Percentiles rank a stretch among this genome's conserved stretches.
Evolutionary conservation across 495 filamentous ascomycete species (phyloP).

Genomic region (Podospora pseudopauciseta): DNA sequence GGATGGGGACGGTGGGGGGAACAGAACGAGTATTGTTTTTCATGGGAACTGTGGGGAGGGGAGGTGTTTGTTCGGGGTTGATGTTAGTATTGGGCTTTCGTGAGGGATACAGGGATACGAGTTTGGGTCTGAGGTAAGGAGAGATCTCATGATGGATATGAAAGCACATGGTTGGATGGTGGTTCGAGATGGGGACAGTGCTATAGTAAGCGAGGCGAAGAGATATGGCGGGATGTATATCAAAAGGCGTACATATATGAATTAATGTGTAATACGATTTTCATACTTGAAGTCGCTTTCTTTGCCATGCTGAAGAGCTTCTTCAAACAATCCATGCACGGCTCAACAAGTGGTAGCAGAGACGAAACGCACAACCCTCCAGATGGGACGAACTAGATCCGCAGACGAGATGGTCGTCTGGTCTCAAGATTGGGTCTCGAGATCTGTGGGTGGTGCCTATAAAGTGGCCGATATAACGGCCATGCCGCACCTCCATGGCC

Average conservation of each 20-base stretch:
- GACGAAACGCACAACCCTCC: not conserved
- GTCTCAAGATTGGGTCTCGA: not conserved
- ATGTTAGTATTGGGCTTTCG: slow-evolving; percentile 15
- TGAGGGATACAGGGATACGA: not conserved
- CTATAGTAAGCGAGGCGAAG: not conserved
- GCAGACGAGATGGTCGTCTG: not conserved
- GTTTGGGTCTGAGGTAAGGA: not conserved
- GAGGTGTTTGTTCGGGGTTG: slow-evolving; percentile 35
- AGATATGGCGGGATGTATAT: not conserved
- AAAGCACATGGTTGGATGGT: not conserved
- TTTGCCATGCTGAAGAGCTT: not conserved
- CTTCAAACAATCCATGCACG: not conserved
- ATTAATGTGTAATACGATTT: not conserved
- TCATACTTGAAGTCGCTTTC: not conserved
- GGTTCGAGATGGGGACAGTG: no score
- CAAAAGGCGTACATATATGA: not conserved
- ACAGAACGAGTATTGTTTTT: slow-evolving; percentile 38
- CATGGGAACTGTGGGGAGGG: slow-evolving; percentile 49
- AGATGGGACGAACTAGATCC: not conserved
- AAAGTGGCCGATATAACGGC: not conserved
- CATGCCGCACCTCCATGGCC: not conserved
- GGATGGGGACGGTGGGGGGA: slow-evolving; percentile 34
- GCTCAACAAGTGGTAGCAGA: not conserved
- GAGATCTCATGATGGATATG: not conserved
- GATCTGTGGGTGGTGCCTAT: not conserved